These are phyloP conservation scores for Pestalotiopsis sp. DNA, from an alignment of 2,329 filamentous ascomycete genomes.

Conservation along the genomic window DNA sequence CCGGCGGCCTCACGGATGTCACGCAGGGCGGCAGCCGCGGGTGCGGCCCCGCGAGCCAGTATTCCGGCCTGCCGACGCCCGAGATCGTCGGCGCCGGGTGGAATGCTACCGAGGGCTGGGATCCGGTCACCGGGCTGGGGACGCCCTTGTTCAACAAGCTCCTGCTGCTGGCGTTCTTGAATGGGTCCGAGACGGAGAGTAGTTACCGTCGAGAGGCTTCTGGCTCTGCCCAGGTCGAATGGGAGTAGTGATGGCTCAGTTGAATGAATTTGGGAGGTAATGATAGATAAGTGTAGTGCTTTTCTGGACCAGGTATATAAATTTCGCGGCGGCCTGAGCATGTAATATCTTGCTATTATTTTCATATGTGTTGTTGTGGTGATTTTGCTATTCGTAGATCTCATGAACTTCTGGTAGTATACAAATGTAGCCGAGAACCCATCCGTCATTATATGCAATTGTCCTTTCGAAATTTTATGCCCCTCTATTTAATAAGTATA, in stretches of 20 bases:
- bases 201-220: no score
- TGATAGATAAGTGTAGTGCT: neutral
- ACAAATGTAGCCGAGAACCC: neutral
- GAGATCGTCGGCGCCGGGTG: conserved; percentile 38
- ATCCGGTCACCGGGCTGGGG: conserved; percentile 48
- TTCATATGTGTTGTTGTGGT: neutral
- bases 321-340: neutral
- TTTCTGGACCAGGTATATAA: neutral
- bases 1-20: conserved; percentile 39
- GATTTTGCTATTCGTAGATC: neutral
- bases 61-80: conserved; percentile 27
- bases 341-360: neutral
- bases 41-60: conserved; percentile 32
- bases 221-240: neutral
- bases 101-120: conserved; percentile 46
- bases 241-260: no score
- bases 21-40: conserved; percentile 34
- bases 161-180: conserved; percentile 15
- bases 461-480: neutral
- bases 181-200: neutral
- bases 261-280: neutral
- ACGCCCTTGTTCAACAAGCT: conserved; percentile 44
- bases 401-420: neutral
- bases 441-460: neutral
- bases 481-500: neutral